Conservation (phyloP, 768 basidiomycete genomes). For the Lentinus tigrinus region DNA sequence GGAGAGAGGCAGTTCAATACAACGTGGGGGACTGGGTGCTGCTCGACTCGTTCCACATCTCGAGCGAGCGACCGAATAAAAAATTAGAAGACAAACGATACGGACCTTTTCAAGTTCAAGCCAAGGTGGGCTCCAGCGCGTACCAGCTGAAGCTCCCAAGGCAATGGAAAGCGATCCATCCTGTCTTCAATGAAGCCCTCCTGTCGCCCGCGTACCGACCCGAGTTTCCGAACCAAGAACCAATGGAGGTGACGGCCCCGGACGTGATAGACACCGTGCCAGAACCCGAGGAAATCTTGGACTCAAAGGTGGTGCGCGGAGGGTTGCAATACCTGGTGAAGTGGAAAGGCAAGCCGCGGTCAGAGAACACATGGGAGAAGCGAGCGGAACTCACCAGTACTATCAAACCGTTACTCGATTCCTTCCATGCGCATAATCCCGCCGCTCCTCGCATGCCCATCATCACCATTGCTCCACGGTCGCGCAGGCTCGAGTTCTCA, state of each 20-base stretch:
- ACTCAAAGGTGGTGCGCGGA: slow-evolving; percentile 5
- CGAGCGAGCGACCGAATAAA: slow-evolving; percentile 22
- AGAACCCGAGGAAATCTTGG: slow-evolving; percentile 24
- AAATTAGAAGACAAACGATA: slow-evolving; percentile 25
- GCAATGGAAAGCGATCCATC: slow-evolving; percentile 27
- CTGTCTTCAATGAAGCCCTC: slow-evolving; percentile 26
- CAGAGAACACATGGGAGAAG: slow-evolving; percentile 21
- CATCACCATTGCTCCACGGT: neutral
- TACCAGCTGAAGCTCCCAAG: slow-evolving; percentile 27
- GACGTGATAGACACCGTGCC: slow-evolving; percentile 7
- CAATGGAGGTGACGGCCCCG: slow-evolving; percentile 12
- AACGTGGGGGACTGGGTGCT: slow-evolving; percentile 25
- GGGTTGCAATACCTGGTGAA: slow-evolving; percentile 26
- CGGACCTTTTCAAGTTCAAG: slow-evolving; percentile 27
- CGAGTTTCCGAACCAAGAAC: slow-evolving; percentile 7
- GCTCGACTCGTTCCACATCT: slow-evolving; percentile 28
- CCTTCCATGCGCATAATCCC: slow-evolving; percentile 13
- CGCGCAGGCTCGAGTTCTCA: neutral
- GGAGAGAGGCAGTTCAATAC: neutral
- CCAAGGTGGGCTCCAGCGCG: slow-evolving; percentile 21
- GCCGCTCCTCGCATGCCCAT: slow-evolving; percentile 3
- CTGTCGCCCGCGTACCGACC: slow-evolving; percentile 15
- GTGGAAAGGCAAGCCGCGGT: slow-evolving; percentile 25
- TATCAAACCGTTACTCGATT: neutral
- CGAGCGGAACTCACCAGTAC: neutral